Evolutionary conservation across 495 filamentous ascomycete species (phyloP), one percentile per base, ranked within the genome.

Genomic region (Lineolata rhizophorae): DNA sequence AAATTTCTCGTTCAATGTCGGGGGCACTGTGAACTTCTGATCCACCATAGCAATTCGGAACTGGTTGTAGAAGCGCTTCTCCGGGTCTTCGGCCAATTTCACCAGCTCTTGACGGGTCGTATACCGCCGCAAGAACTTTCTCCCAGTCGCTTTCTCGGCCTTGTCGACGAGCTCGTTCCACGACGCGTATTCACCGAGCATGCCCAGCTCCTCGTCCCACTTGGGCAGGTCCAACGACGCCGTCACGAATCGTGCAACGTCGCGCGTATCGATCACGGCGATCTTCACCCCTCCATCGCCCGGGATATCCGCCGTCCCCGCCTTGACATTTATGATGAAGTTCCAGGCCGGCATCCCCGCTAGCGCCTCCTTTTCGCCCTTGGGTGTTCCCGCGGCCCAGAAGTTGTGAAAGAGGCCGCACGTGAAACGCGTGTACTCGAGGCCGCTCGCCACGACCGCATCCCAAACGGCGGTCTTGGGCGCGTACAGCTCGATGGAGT

Each of bases 41-140:
- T 39, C 16, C 13, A 32, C 30, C 6, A 42, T 9, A 14, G 18
- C 27, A 11, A 45, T 27, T 10, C 42, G 16, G 8, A 18, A 13
- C 40, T 45, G 42, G 16, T 45, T 36, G 30, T 45, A 45, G 26
- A 45, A 45, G 14, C 14, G 15, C 39, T 42, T 42, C 13, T 19
- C 31, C 17, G 39, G 27, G 13, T 29, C 36, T 13, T 35, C 32
- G 3, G n/a, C 15, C 32, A 27, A 18, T 18, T 31, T 15, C 12
- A 6, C 15, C 30, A 45, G 31, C 13, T 39, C 35, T n/a, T 35
- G 32, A 6, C 38, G 5, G 2, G 9, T 25, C 20, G 35, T 45
- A 22, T 32, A 27, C 20, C 28, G 35, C 14, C 32, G 27, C 30
- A 45, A 30, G 18, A 42, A 32, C 36, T 36, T 39, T 17, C 39